phyloP scores from a whole-genome alignment of 768 basidiomycete genomes.

The Cystofilobasidium ferigula region DNA sequence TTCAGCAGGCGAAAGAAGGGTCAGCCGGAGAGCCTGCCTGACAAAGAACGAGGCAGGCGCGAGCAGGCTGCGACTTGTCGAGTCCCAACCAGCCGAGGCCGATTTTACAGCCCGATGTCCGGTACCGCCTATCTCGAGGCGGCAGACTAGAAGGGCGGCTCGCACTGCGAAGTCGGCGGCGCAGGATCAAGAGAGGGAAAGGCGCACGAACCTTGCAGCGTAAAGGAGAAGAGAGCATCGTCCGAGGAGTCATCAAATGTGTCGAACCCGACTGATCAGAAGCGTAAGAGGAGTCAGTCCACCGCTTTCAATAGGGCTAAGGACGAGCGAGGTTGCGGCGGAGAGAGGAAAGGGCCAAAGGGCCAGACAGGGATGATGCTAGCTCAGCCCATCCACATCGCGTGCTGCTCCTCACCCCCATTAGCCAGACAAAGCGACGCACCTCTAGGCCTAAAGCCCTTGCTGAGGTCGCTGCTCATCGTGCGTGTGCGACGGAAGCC shows the following conservation, averaged over 20 bases:
- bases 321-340: neutral
- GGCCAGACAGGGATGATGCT: neutral
- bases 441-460: slow-evolving; percentile 14
- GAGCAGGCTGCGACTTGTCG: too few relatives aligned
- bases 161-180: neutral
- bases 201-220: slow-evolving; percentile 18
- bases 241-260: slow-evolving; percentile 24
- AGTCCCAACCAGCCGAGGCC: neutral
- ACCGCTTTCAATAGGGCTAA: neutral
- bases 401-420: neutral
- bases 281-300: neutral
- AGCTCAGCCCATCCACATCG: neutral
- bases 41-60: neutral
- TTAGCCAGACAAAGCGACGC: neutral
- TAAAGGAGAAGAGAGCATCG: slow-evolving; percentile 25
- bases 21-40: neutral
- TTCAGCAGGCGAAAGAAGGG: neutral
- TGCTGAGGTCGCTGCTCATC: slow-evolving; percentile 3
- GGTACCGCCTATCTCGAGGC: too few relatives aligned
- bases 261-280: slow-evolving; percentile 18
- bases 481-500: slow-evolving; percentile 8
- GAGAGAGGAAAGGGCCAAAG: neutral
- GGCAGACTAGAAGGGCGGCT: neutral
- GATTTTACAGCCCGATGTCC: neutral
- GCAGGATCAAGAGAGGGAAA: neutral